Conservation (phyloP, 2,329 filamentous ascomycete genomes). For the Botryosphaeria agaves region DNA sequence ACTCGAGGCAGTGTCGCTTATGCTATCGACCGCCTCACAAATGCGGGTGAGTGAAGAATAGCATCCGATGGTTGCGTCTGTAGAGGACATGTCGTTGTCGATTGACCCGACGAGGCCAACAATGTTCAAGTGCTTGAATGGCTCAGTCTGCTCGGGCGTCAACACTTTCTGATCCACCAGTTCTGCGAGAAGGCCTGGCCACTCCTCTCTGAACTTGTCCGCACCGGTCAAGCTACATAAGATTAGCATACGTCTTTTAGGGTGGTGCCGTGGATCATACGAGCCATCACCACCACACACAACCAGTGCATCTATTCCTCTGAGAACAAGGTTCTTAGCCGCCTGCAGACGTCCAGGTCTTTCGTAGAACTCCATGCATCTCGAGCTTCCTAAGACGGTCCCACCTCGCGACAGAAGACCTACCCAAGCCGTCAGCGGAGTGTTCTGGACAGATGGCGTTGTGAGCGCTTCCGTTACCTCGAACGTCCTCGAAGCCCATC, state of each 20-base stretch:
- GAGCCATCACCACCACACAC: conserved; percentile 95
- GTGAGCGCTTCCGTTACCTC: too few species aligned
- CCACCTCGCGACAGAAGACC: conserved; percentile 88
- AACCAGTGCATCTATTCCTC: conserved; percentile 88
- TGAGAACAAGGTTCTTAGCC: conserved; percentile 84
- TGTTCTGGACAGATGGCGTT: too few species aligned
- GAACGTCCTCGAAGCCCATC: conserved; percentile 85
- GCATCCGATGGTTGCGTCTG: conserved; percentile 92
- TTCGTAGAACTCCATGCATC: conserved; percentile 85
- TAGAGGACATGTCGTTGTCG: conserved; percentile 94
- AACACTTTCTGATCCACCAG: conserved; percentile 60
- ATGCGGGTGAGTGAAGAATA: conserved; percentile 88
- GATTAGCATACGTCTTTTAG: too few species aligned
- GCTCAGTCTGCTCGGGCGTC: conserved; percentile 49
- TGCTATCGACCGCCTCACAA: conserved; percentile 90
- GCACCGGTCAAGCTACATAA: conserved; percentile 92
- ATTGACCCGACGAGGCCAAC: conserved; percentile 93
- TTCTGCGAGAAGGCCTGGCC: conserved; percentile 76
- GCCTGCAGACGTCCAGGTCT: conserved; percentile 66
- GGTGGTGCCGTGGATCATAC: too few species aligned
- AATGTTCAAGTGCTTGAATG: conserved; percentile 81
- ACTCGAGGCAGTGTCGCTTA: conserved; percentile 90
- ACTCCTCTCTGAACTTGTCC: conserved; percentile 82
- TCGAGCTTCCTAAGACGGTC: conserved; percentile 86
- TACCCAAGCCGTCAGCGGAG: too few species aligned